These are phyloP conservation scores for Saturnispora sanitii DNA, from an alignment of 805 yeast genomes.

Conservation along the genomic window DNA sequence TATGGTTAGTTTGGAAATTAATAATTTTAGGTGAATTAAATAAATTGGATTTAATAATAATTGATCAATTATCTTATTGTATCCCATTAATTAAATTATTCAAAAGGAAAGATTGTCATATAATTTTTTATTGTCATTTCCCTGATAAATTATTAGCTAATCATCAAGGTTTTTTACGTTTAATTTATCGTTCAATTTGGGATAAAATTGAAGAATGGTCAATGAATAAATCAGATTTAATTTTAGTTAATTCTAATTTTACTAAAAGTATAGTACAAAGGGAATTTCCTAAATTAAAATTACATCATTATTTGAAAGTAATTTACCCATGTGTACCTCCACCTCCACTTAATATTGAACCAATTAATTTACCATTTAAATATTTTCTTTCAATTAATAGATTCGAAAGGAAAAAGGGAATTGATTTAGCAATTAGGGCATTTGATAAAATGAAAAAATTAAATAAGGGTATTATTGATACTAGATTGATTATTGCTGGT, in stretches of 20 bases:
- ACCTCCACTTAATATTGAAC: slow-evolving; percentile 25
- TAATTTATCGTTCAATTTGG: slow-evolving; percentile 69
- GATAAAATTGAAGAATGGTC: slow-evolving; percentile 78
- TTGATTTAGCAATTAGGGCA: slow-evolving; percentile 66
- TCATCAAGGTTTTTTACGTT: slow-evolving; percentile 45
- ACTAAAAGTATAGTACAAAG: slow-evolving; percentile 59
- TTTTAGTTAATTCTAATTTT: slow-evolving; percentile 83
- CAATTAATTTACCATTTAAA: slow-evolving; percentile 28
- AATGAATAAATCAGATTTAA: slow-evolving; percentile 61
- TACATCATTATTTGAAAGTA: slow-evolving; percentile 39
- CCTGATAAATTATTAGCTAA: slow-evolving; percentile 78
- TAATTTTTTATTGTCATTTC: slow-evolving; percentile 89
- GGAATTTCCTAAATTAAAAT: slow-evolving; percentile 49
- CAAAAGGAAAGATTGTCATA: slow-evolving; percentile 33
- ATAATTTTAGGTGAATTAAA: slow-evolving; percentile 39
- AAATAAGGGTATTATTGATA: slow-evolving; percentile 24
- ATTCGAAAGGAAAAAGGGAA: slow-evolving; percentile 78
- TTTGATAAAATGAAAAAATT: slow-evolving; percentile 36
- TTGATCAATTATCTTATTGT: slow-evolving; percentile 84
- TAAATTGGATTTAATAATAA: slow-evolving; percentile 60
- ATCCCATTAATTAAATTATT: slow-evolving; percentile 56
- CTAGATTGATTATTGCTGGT: slow-evolving; percentile 73
- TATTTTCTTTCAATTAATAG: slow-evolving; percentile 74
- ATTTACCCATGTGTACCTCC: slow-evolving; percentile 74
- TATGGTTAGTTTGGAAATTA: slow-evolving; percentile 43